Evolutionary conservation across 1,284 basidiomycete species (phyloP).

Genomic region (Neonothopanus nambi): DNA sequence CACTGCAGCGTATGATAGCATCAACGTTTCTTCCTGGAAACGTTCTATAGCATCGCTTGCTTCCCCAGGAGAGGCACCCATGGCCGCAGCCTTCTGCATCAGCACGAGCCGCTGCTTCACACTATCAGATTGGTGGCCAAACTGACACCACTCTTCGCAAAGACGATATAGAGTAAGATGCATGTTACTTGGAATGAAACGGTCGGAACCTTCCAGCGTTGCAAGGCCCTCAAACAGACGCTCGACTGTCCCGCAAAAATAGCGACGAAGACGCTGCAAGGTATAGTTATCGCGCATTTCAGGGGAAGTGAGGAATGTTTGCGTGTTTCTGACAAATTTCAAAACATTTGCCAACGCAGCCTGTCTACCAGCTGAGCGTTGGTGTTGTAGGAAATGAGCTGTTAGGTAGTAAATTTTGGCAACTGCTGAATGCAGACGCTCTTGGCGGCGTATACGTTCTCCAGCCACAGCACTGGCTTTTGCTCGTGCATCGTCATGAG

Average conservation of each 20-base stretch:
- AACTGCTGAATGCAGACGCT: slow-evolving; percentile 86
- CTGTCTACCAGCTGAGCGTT: slow-evolving; percentile 69
- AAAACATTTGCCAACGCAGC: slow-evolving; percentile 79
- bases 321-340: slow-evolving; percentile 85
- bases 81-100: slow-evolving; percentile 74
- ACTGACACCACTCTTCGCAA: slow-evolving; percentile 94
- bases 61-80: slow-evolving; percentile 46
- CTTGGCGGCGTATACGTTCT: slow-evolving; percentile 71
- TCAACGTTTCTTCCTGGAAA: slow-evolving; percentile 72
- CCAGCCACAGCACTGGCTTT: slow-evolving; percentile 44
- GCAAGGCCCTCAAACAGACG: slow-evolving; percentile 81
- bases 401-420: slow-evolving; percentile 89
- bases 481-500: slow-evolving; percentile 61
- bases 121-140: slow-evolving; percentile 75
- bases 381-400: slow-evolving; percentile 74
- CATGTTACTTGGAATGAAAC: slow-evolving; percentile 76
- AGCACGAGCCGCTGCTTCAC: slow-evolving; percentile 73
- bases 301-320: slow-evolving; percentile 70
- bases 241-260: slow-evolving; percentile 89
- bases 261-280: slow-evolving; percentile 81
- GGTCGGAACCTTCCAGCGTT: slow-evolving; percentile 71
- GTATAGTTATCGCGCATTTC: slow-evolving; percentile 80
- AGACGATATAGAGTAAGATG: slow-evolving; percentile 82
- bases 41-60: slow-evolving; percentile 61
- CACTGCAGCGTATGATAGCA: slow-evolving; percentile 76